Percentiles rank a stretch among this genome's conserved stretches.
Evolutionary conservation across 148 eudicot species (phyloP).

Genomic region (Pharnaceum exiguum): DNA sequence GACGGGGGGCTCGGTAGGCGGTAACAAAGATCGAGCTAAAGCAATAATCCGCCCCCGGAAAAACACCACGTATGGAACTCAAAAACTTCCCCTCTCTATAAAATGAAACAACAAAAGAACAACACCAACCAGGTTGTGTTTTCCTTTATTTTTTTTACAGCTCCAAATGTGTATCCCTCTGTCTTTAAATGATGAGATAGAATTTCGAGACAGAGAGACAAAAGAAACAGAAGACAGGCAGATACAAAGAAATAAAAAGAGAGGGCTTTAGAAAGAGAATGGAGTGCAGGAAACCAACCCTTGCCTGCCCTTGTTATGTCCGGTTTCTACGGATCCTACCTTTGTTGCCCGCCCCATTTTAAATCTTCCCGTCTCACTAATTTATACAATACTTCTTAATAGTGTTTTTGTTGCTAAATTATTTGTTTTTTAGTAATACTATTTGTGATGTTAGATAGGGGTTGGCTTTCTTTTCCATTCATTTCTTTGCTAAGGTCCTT

Average conservation of each 20-base stretch:
- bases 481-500: not conserved
- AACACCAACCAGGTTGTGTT: not conserved
- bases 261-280: not conserved
- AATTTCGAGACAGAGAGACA: not conserved
- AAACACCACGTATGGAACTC: slow-evolving; percentile 20
- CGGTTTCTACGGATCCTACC: slow-evolving; percentile 13
- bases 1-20: too few species aligned
- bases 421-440: not conserved
- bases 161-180: not conserved
- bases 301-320: not conserved
- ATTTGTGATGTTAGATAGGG: not conserved
- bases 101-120: not conserved
- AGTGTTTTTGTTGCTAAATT: not conserved
- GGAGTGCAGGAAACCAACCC: not conserved
- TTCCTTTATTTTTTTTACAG: not conserved
- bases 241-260: not conserved
- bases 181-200: not conserved
- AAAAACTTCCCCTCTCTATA: slow-evolving; percentile 19
- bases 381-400: not conserved
- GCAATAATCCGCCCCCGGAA: not conserved
- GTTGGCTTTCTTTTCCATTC: not conserved
- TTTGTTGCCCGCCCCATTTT: slow-evolving; percentile 16
- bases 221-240: not conserved
- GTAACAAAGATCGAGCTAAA: too few species aligned
- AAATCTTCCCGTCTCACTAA: not conserved